These are phyloP conservation scores for Sonneratia caseolaris DNA, from an alignment of 345 rosid genomes.

Conservation along the genomic window DNA sequence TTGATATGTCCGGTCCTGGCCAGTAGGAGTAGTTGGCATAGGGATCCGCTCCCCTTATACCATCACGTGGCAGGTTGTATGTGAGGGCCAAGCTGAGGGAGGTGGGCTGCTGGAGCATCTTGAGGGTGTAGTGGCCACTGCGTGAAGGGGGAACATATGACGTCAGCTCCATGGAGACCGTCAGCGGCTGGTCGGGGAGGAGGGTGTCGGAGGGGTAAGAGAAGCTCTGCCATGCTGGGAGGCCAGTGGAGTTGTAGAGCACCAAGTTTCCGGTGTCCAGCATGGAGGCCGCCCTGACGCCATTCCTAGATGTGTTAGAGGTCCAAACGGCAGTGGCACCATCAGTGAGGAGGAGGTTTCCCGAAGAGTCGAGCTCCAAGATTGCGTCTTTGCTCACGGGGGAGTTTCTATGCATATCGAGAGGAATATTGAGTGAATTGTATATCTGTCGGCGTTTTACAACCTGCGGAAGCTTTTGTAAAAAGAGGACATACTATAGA, in stretches of 20 bases:
- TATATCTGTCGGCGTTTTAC: constrained; percentile 18
- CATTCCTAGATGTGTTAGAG: constrained; percentile 62
- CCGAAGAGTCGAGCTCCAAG: constrained; percentile 63
- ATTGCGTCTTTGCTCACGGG: constrained; percentile 56
- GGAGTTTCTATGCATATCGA: constrained; percentile 57
- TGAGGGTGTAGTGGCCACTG: constrained; percentile 63
- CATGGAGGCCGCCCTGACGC: constrained; percentile 43
- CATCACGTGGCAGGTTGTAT: constrained; percentile 35
- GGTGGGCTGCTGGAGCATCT: constrained; percentile 76
- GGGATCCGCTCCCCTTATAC: constrained; percentile 22
- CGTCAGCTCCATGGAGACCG: constrained; percentile 57
- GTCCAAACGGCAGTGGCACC: constrained; percentile 40
- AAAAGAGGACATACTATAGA: constrained; percentile 4
- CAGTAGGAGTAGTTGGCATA: constrained; percentile 73
- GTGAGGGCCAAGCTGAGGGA: constrained; percentile 81
- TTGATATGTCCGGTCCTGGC: constrained; percentile 79
- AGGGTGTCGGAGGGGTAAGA: constrained; percentile 73
- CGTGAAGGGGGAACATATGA: constrained; percentile 34
- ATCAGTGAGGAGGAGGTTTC: constrained; percentile 64
- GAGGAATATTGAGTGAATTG: constrained; percentile 27
- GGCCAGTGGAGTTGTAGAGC: constrained; percentile 31
- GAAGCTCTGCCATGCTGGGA: constrained; percentile 68
- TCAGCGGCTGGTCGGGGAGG: constrained; percentile 74
- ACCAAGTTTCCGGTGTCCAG: constrained; percentile 79
- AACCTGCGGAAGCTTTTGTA: constrained; percentile 34